Conservation (phyloP, 1,139 yeast genomes). For the Schizosaccharomyces versatilis region DNA sequence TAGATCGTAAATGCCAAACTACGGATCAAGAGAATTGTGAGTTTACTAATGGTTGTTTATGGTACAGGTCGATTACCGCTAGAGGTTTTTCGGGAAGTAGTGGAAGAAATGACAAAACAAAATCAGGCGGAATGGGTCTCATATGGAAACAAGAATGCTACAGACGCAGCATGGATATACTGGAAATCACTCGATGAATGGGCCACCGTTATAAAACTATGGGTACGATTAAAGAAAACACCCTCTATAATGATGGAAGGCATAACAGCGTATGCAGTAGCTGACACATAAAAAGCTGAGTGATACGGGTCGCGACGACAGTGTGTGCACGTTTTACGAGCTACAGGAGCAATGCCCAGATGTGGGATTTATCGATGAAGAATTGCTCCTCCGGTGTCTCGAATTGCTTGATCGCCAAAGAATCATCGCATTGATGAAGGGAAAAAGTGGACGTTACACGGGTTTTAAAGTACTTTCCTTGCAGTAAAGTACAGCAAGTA, state of each 20-base stretch:
- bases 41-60: constrained; percentile 30
- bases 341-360: background rate
- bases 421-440: background rate
- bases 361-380: background rate
- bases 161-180: background rate
- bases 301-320: background rate
- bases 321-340: background rate
- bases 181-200: background rate
- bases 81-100: constrained; percentile 23
- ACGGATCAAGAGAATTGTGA: too few species aligned
- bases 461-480: background rate
- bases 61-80: constrained; percentile 16
- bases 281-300: background rate
- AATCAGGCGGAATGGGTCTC: constrained; percentile 33
- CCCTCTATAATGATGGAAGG: background rate
- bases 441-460: background rate
- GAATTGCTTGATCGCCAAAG: background rate
- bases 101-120: constrained; percentile 34
- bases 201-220: background rate
- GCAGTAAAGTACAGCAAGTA: too few species aligned
- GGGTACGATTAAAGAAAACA: background rate
- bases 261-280: background rate
- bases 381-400: background rate
- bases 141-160: constrained; percentile 12
- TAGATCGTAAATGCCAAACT: constrained; percentile 20